Evolutionary conservation across 2,329 filamentous ascomycete genomes (phyloP), one percentile per base, ranked within the genome.

Genomic region (Fusarium metavorans): DNA sequence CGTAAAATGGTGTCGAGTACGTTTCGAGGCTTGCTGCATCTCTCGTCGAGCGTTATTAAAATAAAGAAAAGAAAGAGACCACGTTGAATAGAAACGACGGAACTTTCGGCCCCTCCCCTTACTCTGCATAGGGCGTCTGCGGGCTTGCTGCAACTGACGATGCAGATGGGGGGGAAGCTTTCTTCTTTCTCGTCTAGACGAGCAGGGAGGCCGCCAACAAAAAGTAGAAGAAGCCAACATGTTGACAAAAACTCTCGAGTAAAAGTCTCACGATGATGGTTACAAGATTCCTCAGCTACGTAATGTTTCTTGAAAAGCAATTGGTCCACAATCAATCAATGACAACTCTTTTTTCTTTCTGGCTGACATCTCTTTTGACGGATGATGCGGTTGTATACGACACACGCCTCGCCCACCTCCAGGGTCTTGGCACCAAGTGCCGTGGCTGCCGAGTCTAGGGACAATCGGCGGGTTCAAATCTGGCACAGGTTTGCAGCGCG

Each of bases 341-440:
- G 45, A 50, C 45, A 45, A 25, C 20, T 48, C 41, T 43, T 20
- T 41, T 30, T 18, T 6, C n/a, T 41, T 41, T 18, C 20, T 64
- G 34, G 39, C 54, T 50, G 63, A 56, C 61, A 48, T 39, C 16
- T 39, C 16, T 13, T 43, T 25, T 48, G 66, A 74, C 77, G 77
- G 77, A 77, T 77, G 78, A 74, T 78, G 74, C 78, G 77, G 77
- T 76, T 80, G 68, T 72, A 50, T 30, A 50, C 43, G 16, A 50
- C 43, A 48, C n/a, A 41, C 43, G 20, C 45, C 14, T 14, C 39
- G n/a, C 23, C 70, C 70, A 70, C 71, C 65, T 70, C 71, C 69
- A 68, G 68, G 68, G 65, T 65, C 76, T 78, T 78, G 76, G 76
- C 76, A 77, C 71, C 71, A 80, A 76, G 72, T 81, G 79, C 80